Conservation (phyloP, 2,329 filamentous ascomycete species). For the Alternaria consortialis region DNA sequence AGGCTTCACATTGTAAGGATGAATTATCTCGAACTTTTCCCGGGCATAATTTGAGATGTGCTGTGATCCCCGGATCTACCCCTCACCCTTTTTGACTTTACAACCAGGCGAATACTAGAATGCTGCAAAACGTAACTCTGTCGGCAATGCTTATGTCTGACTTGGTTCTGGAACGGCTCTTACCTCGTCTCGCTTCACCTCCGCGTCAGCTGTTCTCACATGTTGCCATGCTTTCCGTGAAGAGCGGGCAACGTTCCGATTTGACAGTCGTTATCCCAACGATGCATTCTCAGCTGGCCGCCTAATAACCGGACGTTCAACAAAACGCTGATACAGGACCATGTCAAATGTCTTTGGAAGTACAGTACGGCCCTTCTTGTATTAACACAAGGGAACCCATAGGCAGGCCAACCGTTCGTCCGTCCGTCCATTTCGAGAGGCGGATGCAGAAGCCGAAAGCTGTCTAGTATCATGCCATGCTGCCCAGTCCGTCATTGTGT, state of each 20-base stretch:
- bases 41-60: not conserved
- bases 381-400: not conserved
- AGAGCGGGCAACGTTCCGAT: slow-evolving; percentile 13
- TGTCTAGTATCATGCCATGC: slow-evolving; percentile 42
- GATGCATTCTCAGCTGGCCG: slow-evolving; percentile 11
- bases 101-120: slow-evolving; percentile 29
- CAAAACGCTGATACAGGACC: slow-evolving; percentile 4
- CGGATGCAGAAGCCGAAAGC: slow-evolving; percentile 24
- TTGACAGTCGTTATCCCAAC: slow-evolving; percentile 9
- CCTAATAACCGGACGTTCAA: slow-evolving; percentile 11
- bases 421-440: slow-evolving; percentile 15
- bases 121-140: slow-evolving; percentile 27
- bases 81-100: slow-evolving; percentile 10
- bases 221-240: slow-evolving; percentile 11
- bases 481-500: slow-evolving; percentile 45
- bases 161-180: slow-evolving; percentile 30
- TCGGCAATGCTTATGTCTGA: slow-evolving; percentile 13
- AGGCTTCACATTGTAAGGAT: not conserved
- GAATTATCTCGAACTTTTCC: not conserved
- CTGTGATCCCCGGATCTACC: slow-evolving; percentile 14
- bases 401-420: not conserved
- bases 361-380: slow-evolving; percentile 3
- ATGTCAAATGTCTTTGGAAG: not conserved
- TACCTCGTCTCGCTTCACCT: slow-evolving; percentile 25
- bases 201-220: slow-evolving; percentile 30